Percentiles rank a stretch among this genome's conserved stretches.
Conservation (phyloP, 208 protist genomes). For the Leishmania turanica region DNA sequence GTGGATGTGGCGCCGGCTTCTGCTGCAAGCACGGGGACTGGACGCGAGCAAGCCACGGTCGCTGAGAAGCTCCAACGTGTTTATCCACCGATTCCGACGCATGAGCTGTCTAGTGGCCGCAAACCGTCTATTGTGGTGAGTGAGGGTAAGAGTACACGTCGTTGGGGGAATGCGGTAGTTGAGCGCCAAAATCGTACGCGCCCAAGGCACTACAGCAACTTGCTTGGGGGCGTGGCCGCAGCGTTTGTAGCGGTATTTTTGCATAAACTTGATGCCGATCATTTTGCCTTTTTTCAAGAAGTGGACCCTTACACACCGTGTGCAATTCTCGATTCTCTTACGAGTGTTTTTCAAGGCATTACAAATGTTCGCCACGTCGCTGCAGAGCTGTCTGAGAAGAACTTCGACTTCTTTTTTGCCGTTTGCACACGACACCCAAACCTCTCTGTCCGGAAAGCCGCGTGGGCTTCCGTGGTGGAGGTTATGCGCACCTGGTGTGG, state of each 20-base stretch:
- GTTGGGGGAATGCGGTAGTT: conserved; percentile 59
- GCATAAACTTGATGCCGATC: conserved; percentile 44
- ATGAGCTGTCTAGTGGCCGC: conserved; percentile 2
- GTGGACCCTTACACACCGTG: conserved; percentile 64
- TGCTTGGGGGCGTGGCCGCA: conserved; percentile 43
- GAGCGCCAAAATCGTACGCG: conserved; percentile 21
- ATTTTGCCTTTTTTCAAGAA: conserved; percentile 72
- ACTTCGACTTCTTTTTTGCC: conserved; percentile 37
- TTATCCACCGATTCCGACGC: conserved; percentile 70
- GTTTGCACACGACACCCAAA: conserved; percentile 35
- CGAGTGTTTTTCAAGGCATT: conserved; percentile 40
- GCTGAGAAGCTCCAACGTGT: conserved; percentile 31
- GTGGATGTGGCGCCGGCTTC: conserved; percentile 19
- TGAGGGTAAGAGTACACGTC: conserved; percentile 63
- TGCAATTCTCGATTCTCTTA: conserved; percentile 42
- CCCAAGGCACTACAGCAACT: conserved; percentile 37
- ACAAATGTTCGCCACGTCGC: conserved; percentile 38
- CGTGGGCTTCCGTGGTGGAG: conserved; percentile 33
- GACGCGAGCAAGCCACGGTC: neutral
- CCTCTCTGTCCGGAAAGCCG: conserved; percentile 29
- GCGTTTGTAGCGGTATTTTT: conserved; percentile 65
- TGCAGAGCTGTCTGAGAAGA: conserved; percentile 27
- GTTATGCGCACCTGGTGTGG: conserved; percentile 49
- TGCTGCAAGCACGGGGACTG: neutral
- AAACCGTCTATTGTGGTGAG: conserved; percentile 40